Base-by-base conservation (phyloP, 192 early-diverging fungal species). In the Geosiphon pyriformis region DNA sequence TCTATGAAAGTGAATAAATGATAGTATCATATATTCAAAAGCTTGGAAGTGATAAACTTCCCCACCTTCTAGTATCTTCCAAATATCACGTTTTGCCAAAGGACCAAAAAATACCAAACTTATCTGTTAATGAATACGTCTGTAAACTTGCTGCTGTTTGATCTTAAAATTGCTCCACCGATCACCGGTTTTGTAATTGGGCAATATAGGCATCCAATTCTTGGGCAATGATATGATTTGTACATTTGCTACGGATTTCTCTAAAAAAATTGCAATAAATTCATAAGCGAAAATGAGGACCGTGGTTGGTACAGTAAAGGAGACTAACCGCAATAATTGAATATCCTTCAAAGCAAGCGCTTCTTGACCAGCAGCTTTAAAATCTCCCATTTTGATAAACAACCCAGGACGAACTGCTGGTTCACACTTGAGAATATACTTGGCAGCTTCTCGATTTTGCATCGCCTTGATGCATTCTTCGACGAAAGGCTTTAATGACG, bases 381-480 rank as follows among this genome's bases (percentile, higher is more conserved):
- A 90, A 12, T 85, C 85, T 8, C 87, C 84, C 58, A 91, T 89
- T 54, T 87, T 82, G 60, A 91, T 61, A 67, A 82, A 93, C 32
- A 90, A 69, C 23, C 70, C 72, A 0, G 91, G 80, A 2, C 86
- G 76, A 1, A 82, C 76, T 2, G 70, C 64, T 0, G 82, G 71
- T 54, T 91, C 90, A 67, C 90, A 91, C 35, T 82, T 82, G 8
- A 82, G 73, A 47, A 93, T 88, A 63, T 91, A 93, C 67, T 86
- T 87, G 31, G 82, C 72, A 0, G 91, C 91, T 64, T 93, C 91
- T 27, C 83, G 82, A 59, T 80, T 83, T 74, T 90, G 87, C 63
- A 83, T 76, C 7, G 88, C 90, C 51, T 83, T 83, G 18, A 91
- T 80, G 66, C 91, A 93, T 53, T 89, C 90, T 61, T 90, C 87